Evolutionary conservation across 192 early-diverging fungal genomes (phyloP), one percentile per base, ranked within the genome.

Genomic region (Mycoemilia scoparia): DNA sequence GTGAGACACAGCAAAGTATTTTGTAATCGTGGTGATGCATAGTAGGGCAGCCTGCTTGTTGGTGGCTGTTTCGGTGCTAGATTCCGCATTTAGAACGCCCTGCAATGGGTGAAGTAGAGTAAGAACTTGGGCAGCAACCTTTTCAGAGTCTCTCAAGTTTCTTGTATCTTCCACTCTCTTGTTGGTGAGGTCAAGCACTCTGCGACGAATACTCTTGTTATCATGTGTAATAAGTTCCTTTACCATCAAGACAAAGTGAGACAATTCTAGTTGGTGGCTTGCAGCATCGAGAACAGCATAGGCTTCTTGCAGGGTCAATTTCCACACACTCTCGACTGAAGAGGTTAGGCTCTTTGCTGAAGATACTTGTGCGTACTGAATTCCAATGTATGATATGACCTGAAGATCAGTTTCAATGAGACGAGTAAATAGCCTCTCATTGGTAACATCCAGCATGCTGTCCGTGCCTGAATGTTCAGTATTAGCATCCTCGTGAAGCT

Each of bases 1-100:
- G 16, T 77, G 70, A 11, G 45, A 45, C 19, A 57, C 46, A 7
- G 73, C 80, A 52, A 84, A 74, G 16, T 59, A 43, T 14, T 60
- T 66, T 7, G 77, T 71, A 26, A 90, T 66, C 15, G 77, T 70
- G 6, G 79, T 67, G 20, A 95, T 43, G 49, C 86, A 88, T 29
- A 79, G 40, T 23, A 95, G 49, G 11, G 78, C 81, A 0, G 76
- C 64, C 51, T 88, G 82, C 54, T 74, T 79, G 53, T 71, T 77
- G 37, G 67, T 58, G 7, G 44, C 40, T 5, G 47, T 38, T 21
- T 70, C 69, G 21, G 43, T 24, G 9, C 7, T 22, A 8, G 34
- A 43, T 16, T 24, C 32, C 4, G 24, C 32, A 3, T 26, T 15
- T 43, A 21, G 4, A 14, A 13, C 19, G 25, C 24, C 3, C 36